Conservation (phyloP, 768 basidiomycete genomes). For the Termitomyces sp. region DNA sequence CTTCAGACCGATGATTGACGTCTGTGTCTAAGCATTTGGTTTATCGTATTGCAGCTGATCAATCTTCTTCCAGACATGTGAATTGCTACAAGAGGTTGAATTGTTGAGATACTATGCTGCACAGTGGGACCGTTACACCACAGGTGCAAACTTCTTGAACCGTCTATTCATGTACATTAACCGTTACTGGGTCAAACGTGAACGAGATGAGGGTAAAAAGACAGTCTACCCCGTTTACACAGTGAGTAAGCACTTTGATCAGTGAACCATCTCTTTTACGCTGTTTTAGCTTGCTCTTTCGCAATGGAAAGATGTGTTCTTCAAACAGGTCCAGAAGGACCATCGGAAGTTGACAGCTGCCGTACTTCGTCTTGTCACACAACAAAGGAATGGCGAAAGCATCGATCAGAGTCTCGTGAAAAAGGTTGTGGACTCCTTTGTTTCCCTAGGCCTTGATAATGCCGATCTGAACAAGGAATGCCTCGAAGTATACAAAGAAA, state of each 20-base stretch:
- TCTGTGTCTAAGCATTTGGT: conserved; percentile 15
- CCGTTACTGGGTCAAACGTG: conserved; percentile 98
- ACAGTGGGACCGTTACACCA: conserved; percentile 97
- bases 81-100: conserved; percentile 81
- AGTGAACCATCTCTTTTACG: background rate
- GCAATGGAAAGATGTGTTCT: conserved; percentile 94
- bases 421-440: conserved; percentile 96
- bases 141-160: conserved; percentile 94
- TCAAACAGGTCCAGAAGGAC: conserved; percentile 77
- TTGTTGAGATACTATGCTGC: conserved; percentile 87
- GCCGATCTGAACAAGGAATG: conserved; percentile 90
- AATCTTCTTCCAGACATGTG: conserved; percentile 54
- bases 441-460: conserved; percentile 91
- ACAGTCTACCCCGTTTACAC: conserved; percentile 96
- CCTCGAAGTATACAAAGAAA: conserved; percentile 91
- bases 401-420: conserved; percentile 97
- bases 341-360: conserved; percentile 81
- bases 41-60: background rate
- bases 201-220: conserved; percentile 96
- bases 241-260: conserved; percentile 38
- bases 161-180: conserved; percentile 97
- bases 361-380: conserved; percentile 83
- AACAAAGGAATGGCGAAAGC: conserved; percentile 91
- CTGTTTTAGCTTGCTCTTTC: conserved; percentile 75
- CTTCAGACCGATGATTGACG: conserved; percentile 63